Evolutionary conservation across 2,329 filamentous ascomycete species (phyloP), one percentile per base, ranked within the genome.

Genomic region (Colletotrichum sp.): DNA sequence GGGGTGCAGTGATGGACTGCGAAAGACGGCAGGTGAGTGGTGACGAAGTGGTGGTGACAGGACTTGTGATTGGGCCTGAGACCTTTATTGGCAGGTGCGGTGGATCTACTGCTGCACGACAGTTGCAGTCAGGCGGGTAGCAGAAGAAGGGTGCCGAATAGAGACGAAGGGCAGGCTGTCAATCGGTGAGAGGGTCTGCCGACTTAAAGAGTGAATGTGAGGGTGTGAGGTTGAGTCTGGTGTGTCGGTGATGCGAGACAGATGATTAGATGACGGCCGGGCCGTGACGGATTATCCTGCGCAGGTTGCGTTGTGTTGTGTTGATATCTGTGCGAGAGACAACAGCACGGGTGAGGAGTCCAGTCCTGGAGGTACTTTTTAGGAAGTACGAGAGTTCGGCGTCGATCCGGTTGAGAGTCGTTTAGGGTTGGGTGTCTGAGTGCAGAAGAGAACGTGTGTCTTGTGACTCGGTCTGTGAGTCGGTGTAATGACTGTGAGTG

Each of bases 301-400:
- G 39, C 52, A n/a, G 24, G 36, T 26, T 64, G 70, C 44, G 64
- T 60, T 66, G 64, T 13, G 44, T 52, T 21, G 44, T 28, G 60
- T 67, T 65, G 24, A n/a, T 26, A 44, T 52, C 36, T 67, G 70
- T 71, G 75, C 55, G 64, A 68, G 34, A 32, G 26, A 28, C 44
- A 21, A 69, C 72, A 75, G 66, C 55, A 39, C 44, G 34, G 60
- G 70, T 62, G 67, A 77, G 77, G 68, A 80, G 69, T 74, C 78
- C 76, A 77, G 78, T 78, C 77, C 62, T 62, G 44, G 59, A 52
- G 52, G 55, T 67, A 72, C 36, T 52, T 71, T 18, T 24, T 6
- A 32, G 36, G 30, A 13, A 39, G 36, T 62, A 66, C 62, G 39
- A 62, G 55, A 15, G 15, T 62, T 76, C 52, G 69, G 69, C 39